Conservation (phyloP, 148 eudicot species). For the Selenicereus undatus region DNA sequence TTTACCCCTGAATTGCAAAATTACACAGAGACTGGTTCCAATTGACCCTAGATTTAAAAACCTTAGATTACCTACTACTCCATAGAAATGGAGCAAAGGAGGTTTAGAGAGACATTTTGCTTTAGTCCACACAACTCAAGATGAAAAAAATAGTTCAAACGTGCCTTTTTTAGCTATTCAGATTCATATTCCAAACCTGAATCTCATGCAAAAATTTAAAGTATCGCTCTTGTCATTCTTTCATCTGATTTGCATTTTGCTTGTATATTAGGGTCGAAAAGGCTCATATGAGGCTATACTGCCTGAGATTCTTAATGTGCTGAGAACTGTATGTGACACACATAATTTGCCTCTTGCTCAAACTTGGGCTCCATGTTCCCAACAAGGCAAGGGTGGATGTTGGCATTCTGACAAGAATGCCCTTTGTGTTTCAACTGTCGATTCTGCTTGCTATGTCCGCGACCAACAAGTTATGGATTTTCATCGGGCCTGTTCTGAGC, state of each 20-base stretch:
- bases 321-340: slow-evolving; percentile 45
- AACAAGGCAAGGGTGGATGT: slow-evolving; percentile 43
- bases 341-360: slow-evolving; percentile 66
- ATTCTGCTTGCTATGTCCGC: slow-evolving; percentile 66
- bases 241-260: not conserved
- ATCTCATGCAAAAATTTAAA: not conserved
- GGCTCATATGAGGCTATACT: slow-evolving; percentile 33
- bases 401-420: slow-evolving; percentile 37
- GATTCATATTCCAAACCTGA: not conserved
- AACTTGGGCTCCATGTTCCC: slow-evolving; percentile 63
- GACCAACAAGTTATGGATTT: slow-evolving; percentile 56
- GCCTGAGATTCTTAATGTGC: slow-evolving; percentile 36
- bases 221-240: not conserved
- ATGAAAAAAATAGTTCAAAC: no score
- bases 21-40: no score
- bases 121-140: no score
- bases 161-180: no score
- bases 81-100: no score
- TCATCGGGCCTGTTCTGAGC: slow-evolving; percentile 74
- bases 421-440: slow-evolving; percentile 54
- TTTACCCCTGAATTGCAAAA: no score
- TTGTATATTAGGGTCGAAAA: slow-evolving; percentile 40
- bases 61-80: no score
- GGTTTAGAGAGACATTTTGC: no score
- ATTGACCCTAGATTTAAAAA: no score